Conservation (phyloP, 257 asterid genomes). For the Scutellaria galericulata region DNA sequence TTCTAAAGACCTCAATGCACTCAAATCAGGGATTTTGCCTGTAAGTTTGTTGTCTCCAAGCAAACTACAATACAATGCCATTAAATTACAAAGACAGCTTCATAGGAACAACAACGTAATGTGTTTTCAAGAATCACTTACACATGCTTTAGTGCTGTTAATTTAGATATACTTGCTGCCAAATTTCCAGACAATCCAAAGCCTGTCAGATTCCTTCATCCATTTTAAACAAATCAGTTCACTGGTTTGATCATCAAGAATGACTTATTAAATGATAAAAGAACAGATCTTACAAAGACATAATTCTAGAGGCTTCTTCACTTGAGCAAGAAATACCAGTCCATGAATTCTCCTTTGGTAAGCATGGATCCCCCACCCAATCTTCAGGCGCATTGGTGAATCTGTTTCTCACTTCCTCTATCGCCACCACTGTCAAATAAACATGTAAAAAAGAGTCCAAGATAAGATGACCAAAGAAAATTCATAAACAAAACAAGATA, state of each 20-base stretch:
- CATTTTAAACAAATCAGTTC: slow-evolving; percentile 12
- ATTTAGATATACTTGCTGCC: slow-evolving; percentile 51
- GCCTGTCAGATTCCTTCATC: slow-evolving; percentile 72
- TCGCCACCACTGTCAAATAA: slow-evolving; percentile 57
- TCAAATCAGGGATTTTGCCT: slow-evolving; percentile 74
- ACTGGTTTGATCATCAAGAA: neutral
- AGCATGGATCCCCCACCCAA: slow-evolving; percentile 95
- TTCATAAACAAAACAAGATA: neutral
- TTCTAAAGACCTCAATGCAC: slow-evolving; percentile 56
- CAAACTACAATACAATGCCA: slow-evolving; percentile 52
- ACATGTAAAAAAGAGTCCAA: neutral
- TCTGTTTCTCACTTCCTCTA: slow-evolving; percentile 52
- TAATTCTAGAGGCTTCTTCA: slow-evolving; percentile 44
- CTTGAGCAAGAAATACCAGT: slow-evolving; percentile 65
- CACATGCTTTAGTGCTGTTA: slow-evolving; percentile 74
- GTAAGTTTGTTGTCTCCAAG: slow-evolving; percentile 72
- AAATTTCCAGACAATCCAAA: slow-evolving; percentile 64
- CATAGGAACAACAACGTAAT: neutral
- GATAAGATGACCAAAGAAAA: neutral
- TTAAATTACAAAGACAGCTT: slow-evolving; percentile 8
- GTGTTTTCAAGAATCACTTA: slow-evolving; percentile 43
- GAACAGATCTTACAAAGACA: slow-evolving; percentile 61
- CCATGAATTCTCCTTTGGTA: slow-evolving; percentile 70
- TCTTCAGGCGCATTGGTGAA: slow-evolving; percentile 56
- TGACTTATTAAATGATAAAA: neutral